Evolutionary conservation across 2,329 filamentous ascomycete genomes (phyloP), one percentile per base, ranked within the genome.

Genomic region (Exophiala lecanii-corni): DNA sequence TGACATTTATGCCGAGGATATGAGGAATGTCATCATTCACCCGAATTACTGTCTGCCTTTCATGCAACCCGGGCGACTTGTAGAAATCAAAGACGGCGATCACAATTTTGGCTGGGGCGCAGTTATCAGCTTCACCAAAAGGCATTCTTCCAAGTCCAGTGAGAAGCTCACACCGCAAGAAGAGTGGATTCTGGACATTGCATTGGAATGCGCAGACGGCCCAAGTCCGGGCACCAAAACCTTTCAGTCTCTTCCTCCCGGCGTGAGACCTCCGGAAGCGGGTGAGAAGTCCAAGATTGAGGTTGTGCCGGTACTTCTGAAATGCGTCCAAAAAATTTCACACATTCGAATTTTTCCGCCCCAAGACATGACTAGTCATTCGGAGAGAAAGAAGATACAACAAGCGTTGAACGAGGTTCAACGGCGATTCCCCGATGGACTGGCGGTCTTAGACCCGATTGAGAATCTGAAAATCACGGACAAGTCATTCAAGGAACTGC

Each of bases 381-480:
- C 84, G n/a, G 78, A 88, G 36, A 79, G 82, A 43, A 85, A 85
- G 53, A 76, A 74, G 1, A 73, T 84, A 21, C 74, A 78, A 41
- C 86, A 83, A 59, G 66, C 76, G 3, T 66, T 97, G 19, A 76
- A 79, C 31, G 91, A 97, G 64, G 82, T 94, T 12, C 78, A 86
- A 65, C 81, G 81, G 54, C 82, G 92, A 18, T 97, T 98, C 69
- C 89, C 89, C 1, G 92, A 98, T 59, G 92, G 92, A 2, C 71
- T 98, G 43, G 84, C 92, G 2, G 74, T 89, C 5, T 70, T 98
- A 13, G 92, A 98, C 58, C 92, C 92, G 0, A 83, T 98, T 28
- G 89, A 97, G 64, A 89, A 96, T 60, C 97, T 98, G 92, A 78
- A 81, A 19, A 97, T 98, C 58, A 83, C 75, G 3, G 92, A 97